Percentiles rank a stretch among this genome's conserved stretches.
These are phyloP conservation scores for Byssothecium circinans DNA, from an alignment of 2,329 filamentous ascomycete genomes.

Conservation along the genomic window DNA sequence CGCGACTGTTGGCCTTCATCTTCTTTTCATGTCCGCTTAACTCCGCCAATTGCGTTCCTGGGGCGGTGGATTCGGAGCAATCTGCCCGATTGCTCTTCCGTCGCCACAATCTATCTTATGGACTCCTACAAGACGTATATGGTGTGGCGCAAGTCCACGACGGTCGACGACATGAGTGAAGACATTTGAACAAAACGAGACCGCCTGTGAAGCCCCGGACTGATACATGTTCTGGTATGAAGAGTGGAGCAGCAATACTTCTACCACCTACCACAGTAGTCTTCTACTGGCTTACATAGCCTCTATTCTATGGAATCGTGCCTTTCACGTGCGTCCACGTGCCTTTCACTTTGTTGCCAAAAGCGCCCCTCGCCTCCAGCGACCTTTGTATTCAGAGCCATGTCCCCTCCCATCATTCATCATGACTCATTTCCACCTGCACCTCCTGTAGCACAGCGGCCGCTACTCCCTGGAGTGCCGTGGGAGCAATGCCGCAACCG, in stretches of 20 bases:
- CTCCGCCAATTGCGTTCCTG: slow-evolving; percentile 22
- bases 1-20: slow-evolving; percentile 12
- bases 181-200: neutral
- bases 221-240: too few relatives aligned
- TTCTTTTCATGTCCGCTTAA: slow-evolving; percentile 34
- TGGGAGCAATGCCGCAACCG: too few relatives aligned
- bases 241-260: too few relatives aligned
- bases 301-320: too few relatives aligned
- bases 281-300: too few relatives aligned
- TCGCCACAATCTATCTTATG: slow-evolving; percentile 17
- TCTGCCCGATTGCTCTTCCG: slow-evolving; percentile 13
- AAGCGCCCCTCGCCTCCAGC: neutral
- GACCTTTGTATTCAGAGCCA: too few relatives aligned
- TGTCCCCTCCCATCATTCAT: too few relatives aligned
- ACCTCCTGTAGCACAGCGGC: slow-evolving; percentile 5
- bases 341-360: too few relatives aligned
- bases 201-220: too few relatives aligned
- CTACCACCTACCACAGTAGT: too few relatives aligned
- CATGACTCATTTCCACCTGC: neutral
- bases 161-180: neutral
- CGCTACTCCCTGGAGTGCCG: too few relatives aligned
- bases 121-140: slow-evolving; percentile 1
- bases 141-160: slow-evolving; percentile 13
- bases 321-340: too few relatives aligned
- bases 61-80: slow-evolving; percentile 9